phyloP scores from a whole-genome alignment of 1,284 basidiomycete species.

The Inonotus obliquus region DNA sequence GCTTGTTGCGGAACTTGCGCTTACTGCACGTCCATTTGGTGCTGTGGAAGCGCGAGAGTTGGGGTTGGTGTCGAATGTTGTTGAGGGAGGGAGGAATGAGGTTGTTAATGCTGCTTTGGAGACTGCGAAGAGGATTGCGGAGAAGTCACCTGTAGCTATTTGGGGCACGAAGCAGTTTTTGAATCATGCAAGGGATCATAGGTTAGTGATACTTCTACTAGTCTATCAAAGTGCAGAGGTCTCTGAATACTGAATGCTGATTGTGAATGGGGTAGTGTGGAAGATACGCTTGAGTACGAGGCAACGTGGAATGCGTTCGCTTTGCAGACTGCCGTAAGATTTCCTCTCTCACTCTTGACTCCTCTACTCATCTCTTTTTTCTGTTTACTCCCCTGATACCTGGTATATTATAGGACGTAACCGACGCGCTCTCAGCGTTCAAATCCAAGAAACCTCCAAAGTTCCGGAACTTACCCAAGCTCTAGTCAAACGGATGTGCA shows the following conservation, averaged over 20 bases:
- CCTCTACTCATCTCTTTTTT: no score
- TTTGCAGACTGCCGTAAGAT: conserved; percentile 62
- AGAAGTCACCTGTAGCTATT: conserved; percentile 81
- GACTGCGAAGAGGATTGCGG: conserved; percentile 64
- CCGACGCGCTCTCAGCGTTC: conserved; percentile 25
- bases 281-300: conserved; percentile 78
- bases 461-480: conserved; percentile 19
- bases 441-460: conserved; percentile 24
- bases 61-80: conserved; percentile 76
- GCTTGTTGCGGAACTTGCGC: conserved; percentile 74
- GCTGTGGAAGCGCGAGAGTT: conserved; percentile 67
- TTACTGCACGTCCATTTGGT: conserved; percentile 72
- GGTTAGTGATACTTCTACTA: no score
- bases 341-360: background rate
- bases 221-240: no score
- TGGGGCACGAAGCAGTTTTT: conserved; percentile 78
- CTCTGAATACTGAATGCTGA: no score
- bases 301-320: conserved; percentile 72
- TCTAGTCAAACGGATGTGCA: background rate
- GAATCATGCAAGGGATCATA: conserved; percentile 72
- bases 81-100: conserved; percentile 59
- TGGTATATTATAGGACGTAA: conserved; percentile 29
- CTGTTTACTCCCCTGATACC: no score
- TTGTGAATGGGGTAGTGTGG: no score
- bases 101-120: conserved; percentile 59